Evolutionary conservation across 163 green algal species (phyloP).

Genomic region (Picocystis sp.): DNA sequence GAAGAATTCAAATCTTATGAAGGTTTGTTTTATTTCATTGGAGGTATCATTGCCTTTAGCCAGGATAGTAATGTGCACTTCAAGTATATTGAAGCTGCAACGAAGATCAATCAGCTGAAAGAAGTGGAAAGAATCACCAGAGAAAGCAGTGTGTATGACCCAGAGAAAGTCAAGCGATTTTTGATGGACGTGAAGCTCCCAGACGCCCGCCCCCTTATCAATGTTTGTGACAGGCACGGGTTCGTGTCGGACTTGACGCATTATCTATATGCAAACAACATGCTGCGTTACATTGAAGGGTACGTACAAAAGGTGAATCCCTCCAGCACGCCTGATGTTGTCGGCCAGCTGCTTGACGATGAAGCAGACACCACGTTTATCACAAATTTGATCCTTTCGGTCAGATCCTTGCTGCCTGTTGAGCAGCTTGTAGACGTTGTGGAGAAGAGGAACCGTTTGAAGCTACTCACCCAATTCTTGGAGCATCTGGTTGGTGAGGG

Average conservation of each 20-base stretch:
- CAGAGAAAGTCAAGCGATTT: conserved; percentile 84
- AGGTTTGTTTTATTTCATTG: conserved; percentile 94
- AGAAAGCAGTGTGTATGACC: conserved; percentile 76
- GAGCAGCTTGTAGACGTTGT: conserved; percentile 79
- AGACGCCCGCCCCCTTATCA: conserved; percentile 93
- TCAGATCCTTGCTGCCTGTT: conserved; percentile 85
- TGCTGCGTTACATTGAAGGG: conserved; percentile 97
- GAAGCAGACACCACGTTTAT: conserved; percentile 92
- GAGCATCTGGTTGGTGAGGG: conserved; percentile 90
- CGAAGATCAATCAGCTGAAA: conserved; percentile 66
- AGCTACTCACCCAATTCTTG: conserved; percentile 85
- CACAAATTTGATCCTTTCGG: conserved; percentile 92
- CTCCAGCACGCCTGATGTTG: conserved; percentile 48
- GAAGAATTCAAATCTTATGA: conserved; percentile 78
- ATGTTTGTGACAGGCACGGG: conserved; percentile 93
- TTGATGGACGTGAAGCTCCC: conserved; percentile 97
- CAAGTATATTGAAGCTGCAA: conserved; percentile 98
- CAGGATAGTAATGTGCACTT: conserved; percentile 86
- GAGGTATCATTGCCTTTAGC: conserved; percentile 66
- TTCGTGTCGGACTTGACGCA: conserved; percentile 80
- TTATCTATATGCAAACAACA: conserved; percentile 93
- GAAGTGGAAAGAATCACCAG: conserved; percentile 93
- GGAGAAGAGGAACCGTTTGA: conserved; percentile 64
- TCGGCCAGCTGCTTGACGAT: conserved; percentile 88
- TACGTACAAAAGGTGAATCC: conserved; percentile 97